These are phyloP conservation scores for Saccharomyces hybrid DNA, from an alignment of 1,139 yeast genomes.

Conservation along the genomic window DNA sequence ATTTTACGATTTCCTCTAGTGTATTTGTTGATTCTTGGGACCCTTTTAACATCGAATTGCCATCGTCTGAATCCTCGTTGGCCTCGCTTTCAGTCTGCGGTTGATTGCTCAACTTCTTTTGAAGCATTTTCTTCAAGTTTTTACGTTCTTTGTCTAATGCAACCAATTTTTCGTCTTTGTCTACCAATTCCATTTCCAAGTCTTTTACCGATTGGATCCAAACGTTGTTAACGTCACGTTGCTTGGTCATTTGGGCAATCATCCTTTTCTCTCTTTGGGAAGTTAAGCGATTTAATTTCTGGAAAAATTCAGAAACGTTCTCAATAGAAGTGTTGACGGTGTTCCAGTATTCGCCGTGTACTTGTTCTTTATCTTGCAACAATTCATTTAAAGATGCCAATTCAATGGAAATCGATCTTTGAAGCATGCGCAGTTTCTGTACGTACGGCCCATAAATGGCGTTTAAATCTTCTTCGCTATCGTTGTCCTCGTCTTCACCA, in stretches of 20 bases:
- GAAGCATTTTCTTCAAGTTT: conserved; percentile 54
- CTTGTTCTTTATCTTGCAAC: conserved; percentile 30
- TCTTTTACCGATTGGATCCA: conserved; percentile 90
- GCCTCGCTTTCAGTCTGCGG: conserved; percentile 8
- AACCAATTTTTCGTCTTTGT: conserved; percentile 66
- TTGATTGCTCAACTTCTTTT: conserved; percentile 26
- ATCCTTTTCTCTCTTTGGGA: conserved; percentile 36
- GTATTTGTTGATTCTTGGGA: conserved; percentile 16
- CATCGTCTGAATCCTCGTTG: conserved; percentile 14
- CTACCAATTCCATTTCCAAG: conserved; percentile 70
- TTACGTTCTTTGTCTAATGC: conserved; percentile 65
- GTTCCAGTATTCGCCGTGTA: conserved; percentile 20
- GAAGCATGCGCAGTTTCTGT: conserved; percentile 40
- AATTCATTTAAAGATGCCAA: conserved; percentile 52
- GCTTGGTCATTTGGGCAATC: conserved; percentile 55
- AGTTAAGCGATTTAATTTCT: conserved; percentile 28
- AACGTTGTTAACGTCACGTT: conserved; percentile 70
- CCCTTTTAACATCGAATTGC: conserved; percentile 5
- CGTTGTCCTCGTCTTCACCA: conserved; percentile 22
- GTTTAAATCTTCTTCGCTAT: conserved; percentile 33
- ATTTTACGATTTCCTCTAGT: conserved; percentile 40
- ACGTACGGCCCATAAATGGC: conserved; percentile 35
- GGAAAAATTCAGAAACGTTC: conserved; percentile 29
- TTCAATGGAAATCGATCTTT: conserved; percentile 55
- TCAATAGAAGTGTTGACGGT: conserved; percentile 30